Base-by-base conservation (phyloP, 2,329 filamentous ascomycete genomes). In the Trichoderma koningiopsis region DNA sequence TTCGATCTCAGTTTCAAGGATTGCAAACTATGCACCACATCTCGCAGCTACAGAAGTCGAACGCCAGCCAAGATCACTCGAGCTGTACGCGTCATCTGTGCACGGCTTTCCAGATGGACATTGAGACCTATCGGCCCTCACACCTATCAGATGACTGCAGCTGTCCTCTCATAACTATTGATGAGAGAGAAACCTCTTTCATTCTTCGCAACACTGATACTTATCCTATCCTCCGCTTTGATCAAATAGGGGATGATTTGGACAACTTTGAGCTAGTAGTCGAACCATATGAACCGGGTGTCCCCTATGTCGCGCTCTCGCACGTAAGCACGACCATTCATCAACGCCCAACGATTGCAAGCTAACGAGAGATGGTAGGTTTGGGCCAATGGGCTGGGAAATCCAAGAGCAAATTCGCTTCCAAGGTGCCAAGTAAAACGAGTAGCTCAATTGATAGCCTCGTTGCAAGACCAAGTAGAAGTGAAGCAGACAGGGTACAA, bases 301-400 rank as follows among this genome's bases (percentile, higher is more conserved):
- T 71, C 0, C 70, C 74, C 10, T 81, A 77, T 71, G 74, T 80
- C 7, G 79, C 79, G 4, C 72, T 81, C 24, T 80, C 78, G 0
- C 79, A 81, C 65, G 75, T 74, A 71, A 66, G 75, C 73, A 68
- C 49, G 69, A 60, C 33, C n/a, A 6, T 33, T n/a, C 4, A n/a
- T 7, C 1, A 5, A 27, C 8, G 29, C 22, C 29, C 31, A 27
- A n/a, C 13, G 8, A n/a, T n/a, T 8, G 13, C 5, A 5, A 29
- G 2, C 43, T 37, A n/a, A 35, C 10, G 22, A 63, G 16, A 63
- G 11, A 16, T 10, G 22, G 49, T 47, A 74, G 74, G 77, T 80
- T 22, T 80, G 79, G 79, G 77, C 78, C 1, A 78, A 81, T 64
- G 79, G 79, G 0, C 69, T 80, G 13, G 79, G 77, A 3, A 79